Evolutionary conservation across 495 filamentous ascomycete species (phyloP), one percentile per base, ranked within the genome.

Genomic region (Penicillium robsamsonii): DNA sequence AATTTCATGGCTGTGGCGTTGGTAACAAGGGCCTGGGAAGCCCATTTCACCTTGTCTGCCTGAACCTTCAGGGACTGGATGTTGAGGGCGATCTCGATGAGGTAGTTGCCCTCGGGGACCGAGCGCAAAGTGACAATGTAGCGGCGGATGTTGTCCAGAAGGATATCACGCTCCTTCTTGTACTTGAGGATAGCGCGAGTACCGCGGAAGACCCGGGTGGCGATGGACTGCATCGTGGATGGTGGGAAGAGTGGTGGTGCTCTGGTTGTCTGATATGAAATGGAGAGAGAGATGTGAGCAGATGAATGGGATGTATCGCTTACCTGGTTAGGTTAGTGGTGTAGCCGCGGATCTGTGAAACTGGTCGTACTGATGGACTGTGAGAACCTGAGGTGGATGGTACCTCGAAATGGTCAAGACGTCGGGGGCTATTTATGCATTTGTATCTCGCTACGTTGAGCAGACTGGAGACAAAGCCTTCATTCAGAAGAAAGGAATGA

Each of bases 11-110:
- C 27, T 9, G 42, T 20, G 12, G 50, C 50, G 2, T 52, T 17
- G 9, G 42, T 9, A 27, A 37, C 50, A n/a, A 52, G 22, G 17
- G 24, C 7, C 17, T 30, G n/a, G 25, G 50, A 13, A 10, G 38
- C 50, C 50, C 37, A 42, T n/a, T 52, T 52, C 13, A 52, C 5
- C 37, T 31, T 52, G 50, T 52, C 40, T 10, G 38, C 38, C 42
- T 52, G 50, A 25, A 42, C 31, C 37, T 40, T 27, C 24, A 52
- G 50, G n/a, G 37, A 29, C 15, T 40, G 24, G 25, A 52, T 15
- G 25, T 42, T 31, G 24, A 52, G 50, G n/a, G 50, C 18, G 17
- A 52, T 10, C 12, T 52, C 50, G 6, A 42, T 12, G 1, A 52
- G 50, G n/a, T 31, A 12, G 50, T 41, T 30, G 24, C 38, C 50